A percentile compares a stretch with the other conserved stretches of the same genome.
These are phyloP conservation scores for Anthoceros angustus DNA, from an alignment of 225 moss, liverwort and hornwort species.

Conservation along the genomic window DNA sequence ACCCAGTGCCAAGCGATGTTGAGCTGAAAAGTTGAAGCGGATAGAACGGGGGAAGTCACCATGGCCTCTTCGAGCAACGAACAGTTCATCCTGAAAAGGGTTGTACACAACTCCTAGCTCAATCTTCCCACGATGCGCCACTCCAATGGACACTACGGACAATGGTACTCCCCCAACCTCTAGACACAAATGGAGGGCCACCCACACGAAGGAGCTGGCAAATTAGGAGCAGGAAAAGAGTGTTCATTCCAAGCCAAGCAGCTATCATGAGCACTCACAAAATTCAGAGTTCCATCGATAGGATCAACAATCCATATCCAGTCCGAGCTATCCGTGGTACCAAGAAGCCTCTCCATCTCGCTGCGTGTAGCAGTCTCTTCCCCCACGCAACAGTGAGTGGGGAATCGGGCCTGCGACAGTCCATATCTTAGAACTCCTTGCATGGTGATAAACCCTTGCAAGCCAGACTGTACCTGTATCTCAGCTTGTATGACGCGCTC, in stretches of 20 bases:
- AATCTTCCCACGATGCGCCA: constrained; percentile 52
- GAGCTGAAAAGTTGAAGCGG: neutral
- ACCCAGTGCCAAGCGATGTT: neutral
- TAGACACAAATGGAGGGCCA: constrained; percentile 6
- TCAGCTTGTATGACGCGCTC: constrained; percentile 50
- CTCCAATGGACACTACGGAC: constrained; percentile 72
- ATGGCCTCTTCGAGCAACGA: constrained; percentile 56
- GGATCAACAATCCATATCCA: constrained; percentile 99
- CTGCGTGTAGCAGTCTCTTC: constrained; percentile 55
- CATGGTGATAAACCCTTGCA: neutral
- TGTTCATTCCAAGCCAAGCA: neutral
- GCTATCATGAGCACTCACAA: constrained; percentile 33
- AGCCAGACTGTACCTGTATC: constrained; percentile 37
- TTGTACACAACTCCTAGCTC: constrained; percentile 87
- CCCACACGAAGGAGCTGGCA: neutral
- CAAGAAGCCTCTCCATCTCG: constrained; percentile 47
- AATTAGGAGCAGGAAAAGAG: neutral
- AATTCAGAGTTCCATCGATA: constrained; percentile 86
- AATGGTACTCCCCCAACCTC: constrained; percentile 75
- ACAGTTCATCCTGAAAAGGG: constrained; percentile 68
- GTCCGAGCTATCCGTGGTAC: constrained; percentile 30
- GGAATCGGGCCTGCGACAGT: constrained; percentile 41
- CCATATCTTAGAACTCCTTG: neutral
- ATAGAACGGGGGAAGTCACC: constrained; percentile 21
- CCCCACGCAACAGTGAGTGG: constrained; percentile 67